phyloP scores from a whole-genome alignment of 2,329 filamentous ascomycete genomes.

The Zymoseptoria tritici region DNA sequence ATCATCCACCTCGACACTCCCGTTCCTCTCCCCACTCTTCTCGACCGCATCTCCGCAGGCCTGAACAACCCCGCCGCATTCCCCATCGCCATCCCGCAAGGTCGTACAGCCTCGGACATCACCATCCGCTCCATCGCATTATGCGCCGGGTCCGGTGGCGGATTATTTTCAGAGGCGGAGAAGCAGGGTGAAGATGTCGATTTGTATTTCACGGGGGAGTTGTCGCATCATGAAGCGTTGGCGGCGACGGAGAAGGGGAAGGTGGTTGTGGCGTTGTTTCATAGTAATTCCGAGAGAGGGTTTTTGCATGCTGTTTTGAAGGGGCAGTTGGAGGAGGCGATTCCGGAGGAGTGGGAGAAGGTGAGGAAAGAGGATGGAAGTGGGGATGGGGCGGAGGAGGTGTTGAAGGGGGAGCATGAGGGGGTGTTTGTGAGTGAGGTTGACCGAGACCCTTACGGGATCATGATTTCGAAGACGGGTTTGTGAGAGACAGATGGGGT shows the following conservation, averaged over 20 bases:
- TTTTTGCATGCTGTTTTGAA: conserved; percentile 69
- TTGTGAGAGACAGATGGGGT: conserved; percentile 2
- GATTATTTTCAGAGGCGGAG: conserved; percentile 58
- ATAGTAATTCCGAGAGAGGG: conserved; percentile 84
- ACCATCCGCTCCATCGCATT: conserved; percentile 66
- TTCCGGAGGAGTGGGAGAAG: conserved; percentile 49
- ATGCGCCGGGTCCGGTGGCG: conserved; percentile 81
- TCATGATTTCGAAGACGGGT: conserved; percentile 46
- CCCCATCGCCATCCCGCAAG: conserved; percentile 57
- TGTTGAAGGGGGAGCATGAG: conserved; percentile 47
- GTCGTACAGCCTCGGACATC: conserved; percentile 46
- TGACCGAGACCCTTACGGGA: conserved; percentile 83
- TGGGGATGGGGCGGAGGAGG: conserved; percentile 38
- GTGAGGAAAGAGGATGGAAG: conserved; percentile 36
- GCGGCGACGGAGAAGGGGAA: conserved; percentile 76
- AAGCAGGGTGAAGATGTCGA: conserved; percentile 52
- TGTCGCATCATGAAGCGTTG: conserved; percentile 87
- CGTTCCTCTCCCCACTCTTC: conserved; percentile 50
- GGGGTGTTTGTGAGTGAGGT: conserved; percentile 67
- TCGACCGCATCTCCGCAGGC: conserved; percentile 53
- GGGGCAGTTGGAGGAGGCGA: conserved; percentile 52
- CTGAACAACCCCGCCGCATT: conserved; percentile 62
- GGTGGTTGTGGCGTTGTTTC: conserved; percentile 77
- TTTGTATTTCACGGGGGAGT: conserved; percentile 81
- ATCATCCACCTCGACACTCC: conserved; percentile 49